These are phyloP conservation scores for Ampelocalamus luodianensis DNA, from an alignment of 176 grass and related monocot species.

Conservation along the genomic window DNA sequence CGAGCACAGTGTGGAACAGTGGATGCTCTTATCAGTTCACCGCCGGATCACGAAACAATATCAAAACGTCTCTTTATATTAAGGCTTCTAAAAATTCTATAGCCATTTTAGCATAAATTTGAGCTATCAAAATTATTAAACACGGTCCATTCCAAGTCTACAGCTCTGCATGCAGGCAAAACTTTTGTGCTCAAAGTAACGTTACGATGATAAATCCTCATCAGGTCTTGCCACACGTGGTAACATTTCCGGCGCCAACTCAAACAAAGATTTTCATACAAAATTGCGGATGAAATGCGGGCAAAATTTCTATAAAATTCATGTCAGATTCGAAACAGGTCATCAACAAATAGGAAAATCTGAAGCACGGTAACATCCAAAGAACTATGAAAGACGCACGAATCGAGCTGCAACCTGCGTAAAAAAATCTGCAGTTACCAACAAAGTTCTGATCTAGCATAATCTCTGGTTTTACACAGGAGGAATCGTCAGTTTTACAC, in stretches of 20 bases:
- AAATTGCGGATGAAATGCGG: too few relatives aligned
- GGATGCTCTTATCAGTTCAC: too few relatives aligned
- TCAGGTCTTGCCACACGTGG: background rate
- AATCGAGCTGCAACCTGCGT: background rate
- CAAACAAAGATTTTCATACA: background rate
- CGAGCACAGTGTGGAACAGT: too few relatives aligned
- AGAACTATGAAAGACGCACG: background rate
- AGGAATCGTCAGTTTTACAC: background rate
- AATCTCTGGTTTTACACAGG: background rate
- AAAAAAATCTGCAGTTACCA: background rate
- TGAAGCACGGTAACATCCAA: background rate
- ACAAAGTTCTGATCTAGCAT: conserved; percentile 1
- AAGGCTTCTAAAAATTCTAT: too few relatives aligned
- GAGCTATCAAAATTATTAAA: background rate
- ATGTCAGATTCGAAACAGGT: background rate
- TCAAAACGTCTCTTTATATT: too few relatives aligned
- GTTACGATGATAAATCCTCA: background rate
- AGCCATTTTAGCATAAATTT: too few relatives aligned
- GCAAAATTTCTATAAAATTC: background rate
- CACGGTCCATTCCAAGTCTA: too few relatives aligned
- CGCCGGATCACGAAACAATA: too few relatives aligned
- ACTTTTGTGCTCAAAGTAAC: background rate
- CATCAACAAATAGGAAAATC: background rate
- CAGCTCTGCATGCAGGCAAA: too few relatives aligned
- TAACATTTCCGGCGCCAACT: background rate